phyloP scores from a whole-genome alignment of 768 basidiomycete species.

The Terana coerulea region DNA sequence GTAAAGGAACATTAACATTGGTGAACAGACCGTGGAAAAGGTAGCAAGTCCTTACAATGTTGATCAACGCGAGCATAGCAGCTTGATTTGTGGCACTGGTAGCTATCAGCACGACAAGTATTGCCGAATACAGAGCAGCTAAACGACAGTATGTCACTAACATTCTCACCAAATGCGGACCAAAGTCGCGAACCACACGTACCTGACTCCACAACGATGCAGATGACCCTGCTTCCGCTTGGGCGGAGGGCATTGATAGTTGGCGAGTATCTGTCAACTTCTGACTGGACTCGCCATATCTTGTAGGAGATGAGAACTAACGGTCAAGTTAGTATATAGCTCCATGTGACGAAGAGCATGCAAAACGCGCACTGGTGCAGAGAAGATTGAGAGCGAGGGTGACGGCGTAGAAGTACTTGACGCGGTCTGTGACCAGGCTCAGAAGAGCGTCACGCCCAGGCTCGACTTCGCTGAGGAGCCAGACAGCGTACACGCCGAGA shows the following conservation, averaged over 20 bases:
- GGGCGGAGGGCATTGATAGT: not conserved
- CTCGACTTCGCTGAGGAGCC: conserved; percentile 13
- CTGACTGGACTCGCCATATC: conserved; percentile 23
- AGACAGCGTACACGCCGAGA: conserved; percentile 11
- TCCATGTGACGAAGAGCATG: not conserved
- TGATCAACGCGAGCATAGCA: conserved; percentile 9
- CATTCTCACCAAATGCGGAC: not conserved
- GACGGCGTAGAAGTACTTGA: conserved; percentile 24
- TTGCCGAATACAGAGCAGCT: conserved; percentile 19
- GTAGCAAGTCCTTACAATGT: conserved; percentile 19
- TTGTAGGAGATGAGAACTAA: conserved; percentile 25
- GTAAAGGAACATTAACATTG: too few species aligned
- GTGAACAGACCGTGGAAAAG: too few species aligned
- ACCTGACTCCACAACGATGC: conserved; percentile 22
- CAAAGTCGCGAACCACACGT: not conserved
- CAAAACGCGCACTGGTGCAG: conserved; percentile 24
- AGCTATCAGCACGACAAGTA: conserved; percentile 19
- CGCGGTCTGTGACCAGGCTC: conserved; percentile 18
- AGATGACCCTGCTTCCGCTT: conserved; percentile 9
- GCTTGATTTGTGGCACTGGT: conserved; percentile 9
- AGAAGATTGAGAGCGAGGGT: conserved; percentile 26
- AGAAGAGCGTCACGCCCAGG: conserved; percentile 21
- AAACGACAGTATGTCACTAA: not conserved
- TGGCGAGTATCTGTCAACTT: conserved; percentile 9
- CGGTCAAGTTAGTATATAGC: not conserved